Conservation (phyloP, 108 stramenopile genomes). For the Aurantiochytrium sp. region DNA sequence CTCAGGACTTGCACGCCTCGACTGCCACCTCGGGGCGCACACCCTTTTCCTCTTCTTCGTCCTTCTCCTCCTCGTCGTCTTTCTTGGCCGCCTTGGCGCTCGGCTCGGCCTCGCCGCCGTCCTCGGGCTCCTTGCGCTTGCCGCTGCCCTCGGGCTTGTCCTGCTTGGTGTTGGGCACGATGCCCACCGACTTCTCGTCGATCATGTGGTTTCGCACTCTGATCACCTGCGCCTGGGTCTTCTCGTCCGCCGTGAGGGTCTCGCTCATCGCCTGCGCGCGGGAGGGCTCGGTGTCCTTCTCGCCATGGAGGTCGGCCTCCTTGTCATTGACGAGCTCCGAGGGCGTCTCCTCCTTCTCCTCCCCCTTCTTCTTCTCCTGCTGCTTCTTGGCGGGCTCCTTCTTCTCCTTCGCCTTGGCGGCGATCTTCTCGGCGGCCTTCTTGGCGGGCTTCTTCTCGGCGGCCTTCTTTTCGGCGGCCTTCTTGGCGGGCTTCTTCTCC, state of each 20-base stretch:
- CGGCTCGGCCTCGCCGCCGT: no score
- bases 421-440: neutral
- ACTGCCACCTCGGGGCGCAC: neutral
- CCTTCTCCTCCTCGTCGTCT: slow-evolving; percentile 24
- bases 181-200: no score
- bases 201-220: neutral
- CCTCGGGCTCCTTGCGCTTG: no score
- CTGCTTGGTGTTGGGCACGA: no score
- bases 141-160: no score
- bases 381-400: neutral
- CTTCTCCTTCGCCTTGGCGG: neutral
- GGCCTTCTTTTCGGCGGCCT: no score
- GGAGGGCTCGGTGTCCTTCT: neutral
- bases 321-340: no score
- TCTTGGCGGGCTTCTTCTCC: neutral
- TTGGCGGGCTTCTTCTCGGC: no score
- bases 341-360: no score
- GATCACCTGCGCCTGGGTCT: neutral
- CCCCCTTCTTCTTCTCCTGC: neutral
- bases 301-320: neutral
- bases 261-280: neutral
- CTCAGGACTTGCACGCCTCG: slow-evolving; percentile 22
- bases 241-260: neutral
- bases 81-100: neutral
- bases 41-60: slow-evolving; percentile 22